Evolutionary conservation across 257 asterid species (phyloP), one percentile per base, ranked within the genome.

Genomic region (Thymus quinquecostatus): DNA sequence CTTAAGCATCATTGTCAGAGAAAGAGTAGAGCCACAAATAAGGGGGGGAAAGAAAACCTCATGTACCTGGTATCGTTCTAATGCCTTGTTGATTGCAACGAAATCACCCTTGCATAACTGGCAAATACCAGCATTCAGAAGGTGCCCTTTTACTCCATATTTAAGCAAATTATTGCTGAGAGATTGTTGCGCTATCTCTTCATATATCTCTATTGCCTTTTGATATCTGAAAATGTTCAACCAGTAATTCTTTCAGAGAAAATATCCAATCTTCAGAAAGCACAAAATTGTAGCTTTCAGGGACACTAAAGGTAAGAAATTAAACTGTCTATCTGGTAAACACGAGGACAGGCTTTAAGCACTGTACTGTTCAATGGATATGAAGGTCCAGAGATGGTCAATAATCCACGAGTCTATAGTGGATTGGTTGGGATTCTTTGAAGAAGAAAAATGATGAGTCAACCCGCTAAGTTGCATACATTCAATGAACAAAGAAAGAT

Each of bases 131-230:
- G 92, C 92, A 77, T 84, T 88, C 49, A 88, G 89, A 67, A 88
- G 95, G 85, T 88, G 90, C 12, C 95, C 92, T 82, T 72, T 86
- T 53, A 82, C 95, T 71, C 95, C 95, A 67, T 86, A 88, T 82
- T 84, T 86, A 70, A 88, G 82, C 76, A 88, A 75, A 84, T 81
- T 88, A 69, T 76, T 86, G 78, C 72, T 80, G 71, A 88, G 87
- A 0, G 90, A 84, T 9, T 88, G 90, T 6, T 81, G 80, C 58
- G 95, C 90, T 66, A 86, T 86, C 70, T 86, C 92, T 86, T 88
- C 95, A 68, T 79, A 88, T 65, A 86, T 85, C 80, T 84, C 88
- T 59, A 88, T 83, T 53, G 92, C 85, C 45, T 79, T 84, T 53
- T 73, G 88, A 69, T 88, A 88, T 79, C 95, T 88, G 89, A 58